These are phyloP conservation scores for Coemansia sp. DNA, from an alignment of 192 early-diverging fungal species.

Conservation along the genomic window DNA sequence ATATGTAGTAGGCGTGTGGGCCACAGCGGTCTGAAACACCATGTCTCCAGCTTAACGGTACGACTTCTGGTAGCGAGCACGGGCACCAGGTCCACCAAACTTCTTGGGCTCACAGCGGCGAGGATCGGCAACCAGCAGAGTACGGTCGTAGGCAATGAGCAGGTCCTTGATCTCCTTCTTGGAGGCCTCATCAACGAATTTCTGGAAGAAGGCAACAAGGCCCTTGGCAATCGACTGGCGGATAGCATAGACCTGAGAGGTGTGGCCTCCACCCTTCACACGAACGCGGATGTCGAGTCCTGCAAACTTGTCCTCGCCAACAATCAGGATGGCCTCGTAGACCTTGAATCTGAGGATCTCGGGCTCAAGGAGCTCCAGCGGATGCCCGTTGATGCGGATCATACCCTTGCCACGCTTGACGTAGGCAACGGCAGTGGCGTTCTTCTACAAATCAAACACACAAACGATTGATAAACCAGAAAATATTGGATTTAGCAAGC, in stretches of 20 bases:
- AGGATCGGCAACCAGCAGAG: slow-evolving; percentile 97
- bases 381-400: slow-evolving; percentile 97
- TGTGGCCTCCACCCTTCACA: slow-evolving; percentile 96
- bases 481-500: too few relatives aligned
- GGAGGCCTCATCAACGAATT: slow-evolving; percentile 98
- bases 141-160: slow-evolving; percentile 89
- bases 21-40: not conserved
- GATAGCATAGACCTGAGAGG: slow-evolving; percentile 97
- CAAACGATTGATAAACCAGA: not conserved
- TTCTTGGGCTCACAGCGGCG: slow-evolving; percentile 99
- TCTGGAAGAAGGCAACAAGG: slow-evolving; percentile 98
- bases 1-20: slow-evolving; percentile 3
- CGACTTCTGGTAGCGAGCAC: slow-evolving; percentile 91
- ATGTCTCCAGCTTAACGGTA: slow-evolving; percentile 74
- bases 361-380: slow-evolving; percentile 94
- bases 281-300: slow-evolving; percentile 96
- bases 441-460: slow-evolving; percentile 68
- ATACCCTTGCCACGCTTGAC: slow-evolving; percentile 97
- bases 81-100: slow-evolving; percentile 99
- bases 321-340: slow-evolving; percentile 95
- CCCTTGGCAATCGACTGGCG: slow-evolving; percentile 99
- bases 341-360: slow-evolving; percentile 97
- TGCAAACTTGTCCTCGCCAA: slow-evolving; percentile 96
- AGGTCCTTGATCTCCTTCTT: slow-evolving; percentile 99
- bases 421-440: slow-evolving; percentile 98